Conservation (phyloP, 2,329 filamentous ascomycete species). For the Phaeomoniella chlamydospora region DNA sequence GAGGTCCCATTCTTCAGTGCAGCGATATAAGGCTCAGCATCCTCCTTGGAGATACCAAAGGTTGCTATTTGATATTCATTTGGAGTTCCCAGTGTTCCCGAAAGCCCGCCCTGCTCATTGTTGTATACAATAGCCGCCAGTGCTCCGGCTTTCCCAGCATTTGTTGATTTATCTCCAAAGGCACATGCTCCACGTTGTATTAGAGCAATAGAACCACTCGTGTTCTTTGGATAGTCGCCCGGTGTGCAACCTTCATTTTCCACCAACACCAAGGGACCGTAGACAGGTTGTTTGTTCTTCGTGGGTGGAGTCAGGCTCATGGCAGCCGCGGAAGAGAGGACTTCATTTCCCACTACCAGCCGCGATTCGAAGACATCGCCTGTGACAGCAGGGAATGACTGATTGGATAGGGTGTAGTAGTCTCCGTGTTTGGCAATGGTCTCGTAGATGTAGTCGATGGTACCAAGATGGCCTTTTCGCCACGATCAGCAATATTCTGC, state of each 20-base stretch:
- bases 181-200: constrained; percentile 55
- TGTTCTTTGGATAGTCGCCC: constrained; percentile 36
- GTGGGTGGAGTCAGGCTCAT: constrained; percentile 50
- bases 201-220: constrained; percentile 53
- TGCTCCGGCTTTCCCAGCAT: constrained; percentile 56
- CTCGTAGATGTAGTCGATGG: constrained; percentile 47
- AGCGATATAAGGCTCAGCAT: constrained; percentile 42
- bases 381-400: constrained; percentile 46
- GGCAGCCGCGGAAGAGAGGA: constrained; percentile 35
- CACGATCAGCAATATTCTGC: constrained; percentile 17
- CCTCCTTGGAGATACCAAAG: constrained; percentile 48
- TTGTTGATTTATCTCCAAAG: constrained; percentile 56
- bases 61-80: constrained; percentile 39
- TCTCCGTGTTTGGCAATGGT: constrained; percentile 29
- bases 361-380: constrained; percentile 46
- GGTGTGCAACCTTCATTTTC: constrained; percentile 48
- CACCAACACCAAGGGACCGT: constrained; percentile 40
- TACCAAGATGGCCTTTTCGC: constrained; percentile 44
- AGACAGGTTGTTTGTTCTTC: not conserved
- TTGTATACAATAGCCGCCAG: constrained; percentile 62
- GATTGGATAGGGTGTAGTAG: constrained; percentile 26
- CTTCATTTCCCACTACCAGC: constrained; percentile 39
- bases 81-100: constrained; percentile 55
- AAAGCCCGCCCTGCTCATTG: constrained; percentile 46
- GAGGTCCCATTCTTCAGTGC: constrained; percentile 32